A percentile compares a stretch with the other conserved stretches of the same genome.
phyloP scores from a whole-genome alignment of 1,284 basidiomycete genomes.

The Cryptococcus amylolentus region DNA sequence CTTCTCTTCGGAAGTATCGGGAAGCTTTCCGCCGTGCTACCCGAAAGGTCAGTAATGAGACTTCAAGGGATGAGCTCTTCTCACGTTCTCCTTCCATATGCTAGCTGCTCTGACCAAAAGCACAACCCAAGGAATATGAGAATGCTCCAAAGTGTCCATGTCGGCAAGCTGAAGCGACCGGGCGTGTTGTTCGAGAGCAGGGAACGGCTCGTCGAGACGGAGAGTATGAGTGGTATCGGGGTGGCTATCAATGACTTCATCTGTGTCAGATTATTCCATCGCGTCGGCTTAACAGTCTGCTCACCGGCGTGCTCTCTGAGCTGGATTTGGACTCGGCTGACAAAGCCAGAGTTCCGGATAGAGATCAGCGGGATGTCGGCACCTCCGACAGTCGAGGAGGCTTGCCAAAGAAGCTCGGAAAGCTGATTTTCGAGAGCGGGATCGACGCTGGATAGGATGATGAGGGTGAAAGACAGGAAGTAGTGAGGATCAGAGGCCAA shows the following conservation, averaged over 20 bases:
- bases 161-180: constrained; percentile 65
- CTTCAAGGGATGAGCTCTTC: constrained; percentile 8
- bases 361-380: constrained; percentile 65
- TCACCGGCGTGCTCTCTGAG: constrained; percentile 77
- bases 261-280: not conserved
- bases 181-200: constrained; percentile 69
- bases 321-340: constrained; percentile 83
- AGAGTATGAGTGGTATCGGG: constrained; percentile 79
- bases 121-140: constrained; percentile 80
- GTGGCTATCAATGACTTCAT: constrained; percentile 84
- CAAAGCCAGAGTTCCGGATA: constrained; percentile 77
- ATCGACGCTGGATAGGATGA: constrained; percentile 78
- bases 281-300: constrained; percentile 32
- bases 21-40: constrained; percentile 31
- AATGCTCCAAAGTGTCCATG: constrained; percentile 80
- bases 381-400: constrained; percentile 29
- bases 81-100: constrained; percentile 63
- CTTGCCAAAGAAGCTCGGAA: constrained; percentile 65
- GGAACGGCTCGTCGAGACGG: constrained; percentile 84
- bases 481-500: constrained; percentile 57
- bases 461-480: constrained; percentile 64
- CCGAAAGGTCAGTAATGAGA: not conserved
- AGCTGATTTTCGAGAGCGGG: constrained; percentile 59
- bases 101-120: constrained; percentile 78
- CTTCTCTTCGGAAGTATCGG: constrained; percentile 61